phyloP scores from a whole-genome alignment of 305 asterid genomes.

The Ruellia speciosa region DNA sequence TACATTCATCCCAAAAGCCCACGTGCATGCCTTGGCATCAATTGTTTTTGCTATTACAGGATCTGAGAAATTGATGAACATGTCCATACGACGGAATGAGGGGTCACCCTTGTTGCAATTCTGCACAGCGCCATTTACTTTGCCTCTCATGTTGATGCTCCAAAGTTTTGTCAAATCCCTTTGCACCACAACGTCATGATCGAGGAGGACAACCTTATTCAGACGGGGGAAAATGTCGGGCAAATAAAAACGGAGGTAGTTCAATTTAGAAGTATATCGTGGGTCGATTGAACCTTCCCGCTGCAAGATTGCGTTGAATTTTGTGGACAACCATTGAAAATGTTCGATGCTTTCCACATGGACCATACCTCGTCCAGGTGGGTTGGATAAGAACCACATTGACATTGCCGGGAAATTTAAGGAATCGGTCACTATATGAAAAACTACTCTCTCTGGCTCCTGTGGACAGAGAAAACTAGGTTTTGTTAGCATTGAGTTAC shows the following conservation, averaged over 20 bases:
- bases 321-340: constrained; percentile 48
- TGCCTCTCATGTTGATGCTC: constrained; percentile 55
- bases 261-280: constrained; percentile 56
- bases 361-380: constrained; percentile 62
- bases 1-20: constrained; percentile 91
- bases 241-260: constrained; percentile 71
- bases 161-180: constrained; percentile 70
- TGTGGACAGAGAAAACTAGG: constrained; percentile 26
- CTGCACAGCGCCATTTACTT: constrained; percentile 79
- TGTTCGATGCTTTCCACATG: constrained; percentile 55
- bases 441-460: constrained; percentile 63
- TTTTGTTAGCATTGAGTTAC: constrained; percentile 4
- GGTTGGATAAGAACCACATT: constrained; percentile 81
- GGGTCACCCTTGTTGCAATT: constrained; percentile 60
- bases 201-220: constrained; percentile 65
- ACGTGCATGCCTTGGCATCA: constrained; percentile 53
- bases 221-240: constrained; percentile 67
- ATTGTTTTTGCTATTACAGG: constrained; percentile 42
- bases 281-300: constrained; percentile 51
- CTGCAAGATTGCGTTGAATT: constrained; percentile 36
- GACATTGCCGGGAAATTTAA: constrained; percentile 67
- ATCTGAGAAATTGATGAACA: constrained; percentile 54
- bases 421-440: constrained; percentile 72
- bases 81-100: constrained; percentile 59
- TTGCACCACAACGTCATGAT: constrained; percentile 84